Base-by-base conservation (phyloP, 192 early-diverging fungal genomes). In the Linnemannia hyalina region DNA sequence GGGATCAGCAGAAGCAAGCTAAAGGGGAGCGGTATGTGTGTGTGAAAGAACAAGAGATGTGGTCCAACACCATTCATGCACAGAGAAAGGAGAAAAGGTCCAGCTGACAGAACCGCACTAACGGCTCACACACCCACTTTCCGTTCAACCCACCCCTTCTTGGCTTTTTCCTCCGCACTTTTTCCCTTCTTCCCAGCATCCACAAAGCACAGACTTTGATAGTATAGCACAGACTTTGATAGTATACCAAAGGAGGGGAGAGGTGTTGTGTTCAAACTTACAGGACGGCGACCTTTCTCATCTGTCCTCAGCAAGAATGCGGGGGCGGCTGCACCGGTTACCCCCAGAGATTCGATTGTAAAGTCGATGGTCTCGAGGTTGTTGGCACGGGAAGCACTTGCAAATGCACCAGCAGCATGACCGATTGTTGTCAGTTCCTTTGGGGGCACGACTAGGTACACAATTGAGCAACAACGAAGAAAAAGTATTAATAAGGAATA, bases 281-380 rank as follows among this genome's bases (percentile, higher is more conserved):
- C 88, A 52, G 88, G 72, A 69, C 77, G 81, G 60, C 84, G 78
- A 8, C 81, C 84, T 80, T 78, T 87, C 23, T 82, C 54, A 47
- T 89, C 88, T 73, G 52, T 82, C 73, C 38, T 55, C 6, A 78
- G 9, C 46, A 85, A 73, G 41, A 89, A 89, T 42, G 77, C 85
- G 20, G 88, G 88, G 18, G 85, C 84, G 16, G 81, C 68, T 20
- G 82, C 82, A 15, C 77, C 77, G 0, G 77, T 76, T 11, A 85
- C 68, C 1, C 77, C 82, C 32, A 85, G 74, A 41, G 82, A 85
- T 20, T 79, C 77, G 46, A 85, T 74, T 26, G 82, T 76, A 22
- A 76, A 85, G 54, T 85, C 77, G 57, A 80, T 85, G 6, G 82
- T 78, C 82, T 80, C 82, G 41, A 85, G 82, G 42, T 85, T 85